These are phyloP conservation scores for Hypoxylon cercidicola DNA, from an alignment of 495 filamentous ascomycete genomes.

Conservation along the genomic window DNA sequence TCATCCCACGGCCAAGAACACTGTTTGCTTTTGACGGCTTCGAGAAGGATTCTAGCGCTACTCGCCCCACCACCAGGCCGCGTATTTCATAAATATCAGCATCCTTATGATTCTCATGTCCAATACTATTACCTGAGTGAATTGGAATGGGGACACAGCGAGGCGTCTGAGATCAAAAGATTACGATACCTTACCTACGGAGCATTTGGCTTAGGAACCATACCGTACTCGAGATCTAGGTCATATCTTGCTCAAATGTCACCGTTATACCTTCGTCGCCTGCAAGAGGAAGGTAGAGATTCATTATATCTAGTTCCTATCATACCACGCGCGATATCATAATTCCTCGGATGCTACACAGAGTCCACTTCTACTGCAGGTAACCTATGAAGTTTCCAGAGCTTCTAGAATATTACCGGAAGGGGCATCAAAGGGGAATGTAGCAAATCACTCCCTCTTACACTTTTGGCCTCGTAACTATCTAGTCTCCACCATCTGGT, in stretches of 20 bases:
- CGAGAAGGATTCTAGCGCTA: conserved; percentile 40
- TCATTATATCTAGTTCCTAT: not conserved
- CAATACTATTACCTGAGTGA: too few species aligned
- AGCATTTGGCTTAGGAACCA: too few species aligned
- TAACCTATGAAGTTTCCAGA: not conserved
- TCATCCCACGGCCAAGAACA: conserved; percentile 26
- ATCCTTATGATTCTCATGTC: too few species aligned
- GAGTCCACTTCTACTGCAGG: not conserved
- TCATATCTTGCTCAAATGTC: too few species aligned
- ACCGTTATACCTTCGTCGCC: too few species aligned
- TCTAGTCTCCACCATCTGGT: too few species aligned
- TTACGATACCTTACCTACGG: too few species aligned
- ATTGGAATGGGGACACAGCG: too few species aligned
- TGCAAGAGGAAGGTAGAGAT: conserved; percentile 5
- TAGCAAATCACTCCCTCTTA: not conserved
- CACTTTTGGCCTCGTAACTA: not conserved
- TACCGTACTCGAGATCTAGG: too few species aligned
- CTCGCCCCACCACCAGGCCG: conserved; percentile 15
- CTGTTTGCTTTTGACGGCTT: conserved; percentile 19
- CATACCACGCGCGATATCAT: not conserved
- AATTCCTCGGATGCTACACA: not conserved
- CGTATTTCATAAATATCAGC: not conserved
- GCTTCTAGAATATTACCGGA: conserved; percentile 20
- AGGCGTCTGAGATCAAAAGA: too few species aligned
- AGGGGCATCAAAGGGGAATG: conserved; percentile 14